A percentile compares a stretch with the other conserved stretches of the same genome.
Conservation (phyloP, 495 filamentous ascomycete species). For the Choiromyces venosus region DNA sequence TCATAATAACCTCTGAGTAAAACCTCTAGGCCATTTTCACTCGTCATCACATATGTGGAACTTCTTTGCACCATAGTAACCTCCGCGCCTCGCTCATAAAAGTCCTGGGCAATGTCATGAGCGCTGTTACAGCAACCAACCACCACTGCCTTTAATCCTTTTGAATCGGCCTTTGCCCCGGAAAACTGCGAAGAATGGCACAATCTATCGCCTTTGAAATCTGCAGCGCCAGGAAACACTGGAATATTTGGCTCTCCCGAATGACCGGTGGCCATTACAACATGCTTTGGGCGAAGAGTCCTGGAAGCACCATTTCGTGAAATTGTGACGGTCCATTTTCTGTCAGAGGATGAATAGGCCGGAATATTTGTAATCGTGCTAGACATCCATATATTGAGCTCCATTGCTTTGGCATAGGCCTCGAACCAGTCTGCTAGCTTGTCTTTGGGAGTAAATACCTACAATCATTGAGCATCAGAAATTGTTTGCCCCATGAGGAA, state of each 20-base stretch:
- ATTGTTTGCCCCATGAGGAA: not conserved
- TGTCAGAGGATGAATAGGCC: slow-evolving; percentile 41
- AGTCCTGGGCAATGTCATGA: slow-evolving; percentile 80
- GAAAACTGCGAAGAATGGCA: slow-evolving; percentile 68
- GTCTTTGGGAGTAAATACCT: slow-evolving; percentile 68
- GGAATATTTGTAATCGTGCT: slow-evolving; percentile 46
- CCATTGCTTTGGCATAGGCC: slow-evolving; percentile 63
- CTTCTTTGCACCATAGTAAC: slow-evolving; percentile 80
- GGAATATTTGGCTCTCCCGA: slow-evolving; percentile 65
- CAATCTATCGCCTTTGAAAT: slow-evolving; percentile 56
- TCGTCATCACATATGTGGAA: slow-evolving; percentile 64
- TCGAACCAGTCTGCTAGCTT: slow-evolving; percentile 77
- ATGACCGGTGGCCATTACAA: slow-evolving; percentile 69
- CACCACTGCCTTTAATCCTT: slow-evolving; percentile 64
- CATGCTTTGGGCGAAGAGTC: slow-evolving; percentile 59
- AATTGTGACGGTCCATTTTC: slow-evolving; percentile 59
- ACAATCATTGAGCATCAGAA: not conserved
- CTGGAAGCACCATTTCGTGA: slow-evolving; percentile 47
- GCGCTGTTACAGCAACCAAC: slow-evolving; percentile 76
- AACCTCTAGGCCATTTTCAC: slow-evolving; percentile 52
- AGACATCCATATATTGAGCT: slow-evolving; percentile 69
- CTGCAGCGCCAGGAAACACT: slow-evolving; percentile 56
- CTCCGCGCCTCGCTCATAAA: slow-evolving; percentile 70
- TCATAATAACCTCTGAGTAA: slow-evolving; percentile 57
- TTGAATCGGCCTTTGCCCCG: slow-evolving; percentile 50